These are phyloP conservation scores for Xerocomus brunneocitrinus DNA, from an alignment of 768 basidiomycete genomes.

Conservation along the genomic window DNA sequence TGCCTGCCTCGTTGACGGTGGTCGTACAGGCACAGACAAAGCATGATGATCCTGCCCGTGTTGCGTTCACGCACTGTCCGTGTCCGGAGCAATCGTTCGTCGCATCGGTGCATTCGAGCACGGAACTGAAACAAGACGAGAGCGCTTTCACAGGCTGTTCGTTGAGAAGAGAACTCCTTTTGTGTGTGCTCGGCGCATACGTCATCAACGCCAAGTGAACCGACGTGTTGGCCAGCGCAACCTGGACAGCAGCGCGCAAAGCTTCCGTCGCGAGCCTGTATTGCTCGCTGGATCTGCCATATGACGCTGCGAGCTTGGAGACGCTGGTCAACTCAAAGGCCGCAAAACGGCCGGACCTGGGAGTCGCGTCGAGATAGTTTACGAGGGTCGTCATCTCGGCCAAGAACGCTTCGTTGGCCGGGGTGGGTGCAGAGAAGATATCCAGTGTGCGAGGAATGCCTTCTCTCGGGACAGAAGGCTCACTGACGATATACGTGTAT, in stretches of 20 bases:
- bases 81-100: constrained; percentile 68
- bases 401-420: constrained; percentile 36
- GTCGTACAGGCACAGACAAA: constrained; percentile 43
- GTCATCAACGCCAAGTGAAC: constrained; percentile 53
- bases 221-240: constrained; percentile 34
- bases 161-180: constrained; percentile 39
- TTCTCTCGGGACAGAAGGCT: constrained; percentile 29
- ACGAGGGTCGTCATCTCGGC: constrained; percentile 42
- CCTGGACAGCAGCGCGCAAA: constrained; percentile 46
- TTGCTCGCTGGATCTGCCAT: constrained; percentile 51
- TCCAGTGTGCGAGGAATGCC: constrained; percentile 35
- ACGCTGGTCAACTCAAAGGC: constrained; percentile 58
- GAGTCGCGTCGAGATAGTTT: constrained; percentile 43
- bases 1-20: constrained; percentile 48
- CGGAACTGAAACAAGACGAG: constrained; percentile 57
- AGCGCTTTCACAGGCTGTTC: constrained; percentile 55
- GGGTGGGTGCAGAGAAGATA: constrained; percentile 39
- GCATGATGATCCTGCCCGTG: constrained; percentile 53
- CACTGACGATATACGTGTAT: constrained; percentile 51
- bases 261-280: constrained; percentile 44
- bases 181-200: constrained; percentile 33
- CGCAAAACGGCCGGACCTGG: constrained; percentile 48
- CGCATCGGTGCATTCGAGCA: constrained; percentile 52
- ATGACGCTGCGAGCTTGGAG: constrained; percentile 39
- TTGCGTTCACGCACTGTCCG: constrained; percentile 60